A percentile compares a stretch with the other conserved stretches of the same genome.
phyloP scores from a whole-genome alignment of 2,329 filamentous ascomycete genomes.

The Aureobasidium lini region DNA sequence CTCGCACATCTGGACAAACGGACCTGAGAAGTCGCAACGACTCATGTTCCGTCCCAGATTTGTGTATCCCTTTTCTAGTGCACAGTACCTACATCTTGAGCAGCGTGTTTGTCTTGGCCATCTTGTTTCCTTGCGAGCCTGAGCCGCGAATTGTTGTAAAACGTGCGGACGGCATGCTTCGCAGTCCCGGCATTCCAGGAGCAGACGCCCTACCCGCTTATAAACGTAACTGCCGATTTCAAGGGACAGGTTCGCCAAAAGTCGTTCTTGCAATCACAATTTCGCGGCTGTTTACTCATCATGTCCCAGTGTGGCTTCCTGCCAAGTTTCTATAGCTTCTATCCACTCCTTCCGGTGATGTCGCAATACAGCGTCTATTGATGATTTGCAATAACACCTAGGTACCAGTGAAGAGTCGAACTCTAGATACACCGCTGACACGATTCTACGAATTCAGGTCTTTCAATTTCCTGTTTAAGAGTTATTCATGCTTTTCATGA shows the following conservation, averaged over 20 bases:
- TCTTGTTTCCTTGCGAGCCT: not conserved
- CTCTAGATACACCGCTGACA: not conserved
- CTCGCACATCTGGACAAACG: not conserved
- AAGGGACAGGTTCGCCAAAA: not conserved
- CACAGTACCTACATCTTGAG: not conserved
- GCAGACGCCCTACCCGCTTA: not conserved
- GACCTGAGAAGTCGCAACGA: not conserved
- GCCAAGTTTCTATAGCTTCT: not conserved
- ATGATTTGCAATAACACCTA: not conserved
- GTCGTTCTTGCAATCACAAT: constrained; percentile 8
- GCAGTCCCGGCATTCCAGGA: not conserved
- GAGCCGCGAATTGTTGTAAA: too few relatives aligned
- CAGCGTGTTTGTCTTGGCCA: not conserved
- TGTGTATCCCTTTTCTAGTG: not conserved
- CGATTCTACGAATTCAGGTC: not conserved
- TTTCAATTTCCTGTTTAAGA: not conserved
- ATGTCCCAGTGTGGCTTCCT: not conserved
- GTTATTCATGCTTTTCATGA: not conserved
- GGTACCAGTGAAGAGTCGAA: not conserved
- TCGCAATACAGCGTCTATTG: not conserved
- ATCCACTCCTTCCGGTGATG: not conserved
- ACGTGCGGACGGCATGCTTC: too few relatives aligned
- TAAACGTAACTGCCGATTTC: not conserved
- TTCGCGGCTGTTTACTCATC: not conserved
- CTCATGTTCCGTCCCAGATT: not conserved